Conservation (phyloP, 2,329 filamentous ascomycete genomes). For the Botryotinia globosa region DNA sequence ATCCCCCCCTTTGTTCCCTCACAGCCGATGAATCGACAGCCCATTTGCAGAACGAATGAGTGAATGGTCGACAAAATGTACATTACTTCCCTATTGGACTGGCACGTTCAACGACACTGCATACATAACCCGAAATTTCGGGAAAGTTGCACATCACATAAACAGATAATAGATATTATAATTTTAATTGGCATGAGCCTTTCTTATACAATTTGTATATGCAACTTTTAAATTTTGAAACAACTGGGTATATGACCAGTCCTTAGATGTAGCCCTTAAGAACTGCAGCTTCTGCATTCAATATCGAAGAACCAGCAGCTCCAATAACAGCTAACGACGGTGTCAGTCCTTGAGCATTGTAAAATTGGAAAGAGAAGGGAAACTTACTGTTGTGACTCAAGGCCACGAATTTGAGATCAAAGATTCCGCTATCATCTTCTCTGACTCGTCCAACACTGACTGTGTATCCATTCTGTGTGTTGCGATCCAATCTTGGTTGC, state of each 20-base stretch:
- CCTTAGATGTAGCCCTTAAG: slow-evolving; percentile 72
- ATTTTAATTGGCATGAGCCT: background rate
- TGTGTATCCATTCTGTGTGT: slow-evolving; percentile 81
- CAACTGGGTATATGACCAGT: background rate
- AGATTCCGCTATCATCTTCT: slow-evolving; percentile 82
- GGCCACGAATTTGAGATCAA: slow-evolving; percentile 92
- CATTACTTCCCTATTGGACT: too few relatives aligned
- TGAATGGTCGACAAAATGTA: background rate
- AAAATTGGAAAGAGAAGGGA: background rate
- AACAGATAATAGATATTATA: background rate
- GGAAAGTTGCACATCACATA: background rate
- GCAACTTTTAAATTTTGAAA: background rate
- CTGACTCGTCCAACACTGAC: slow-evolving; percentile 81
- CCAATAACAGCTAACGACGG: slow-evolving; percentile 72
- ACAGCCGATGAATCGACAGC: background rate
- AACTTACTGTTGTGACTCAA: slow-evolving; percentile 71
- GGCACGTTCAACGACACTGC: background rate
- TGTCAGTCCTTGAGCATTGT: slow-evolving; percentile 18
- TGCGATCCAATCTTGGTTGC: slow-evolving; percentile 85
- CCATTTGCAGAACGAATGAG: background rate
- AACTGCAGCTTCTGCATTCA: slow-evolving; percentile 90
- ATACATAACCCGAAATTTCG: background rate
- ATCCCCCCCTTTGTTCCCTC: background rate
- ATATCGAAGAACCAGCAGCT: slow-evolving; percentile 90
- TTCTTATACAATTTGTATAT: background rate